Evolutionary conservation across 306 rosid genomes (phyloP).

Genomic region (Cucumis cinereus): DNA sequence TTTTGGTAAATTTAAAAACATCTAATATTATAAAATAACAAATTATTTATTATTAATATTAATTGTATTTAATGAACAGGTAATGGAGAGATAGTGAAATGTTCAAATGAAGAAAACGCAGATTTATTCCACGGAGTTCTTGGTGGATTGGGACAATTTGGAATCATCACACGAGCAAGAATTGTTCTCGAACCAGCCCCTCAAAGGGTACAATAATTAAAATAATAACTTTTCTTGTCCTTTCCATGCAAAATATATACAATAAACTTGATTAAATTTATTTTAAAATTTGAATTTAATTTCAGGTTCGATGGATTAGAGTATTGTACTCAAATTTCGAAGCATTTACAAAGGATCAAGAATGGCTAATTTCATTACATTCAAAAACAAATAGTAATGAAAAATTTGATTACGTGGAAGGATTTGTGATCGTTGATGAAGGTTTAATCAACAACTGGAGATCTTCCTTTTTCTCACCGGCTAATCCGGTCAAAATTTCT

Average conservation of each 20-base stretch:
- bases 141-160: constrained; percentile 98
- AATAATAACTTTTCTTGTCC: neutral
- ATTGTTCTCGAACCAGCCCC: constrained; percentile 88
- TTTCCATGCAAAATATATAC: neutral
- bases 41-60: no score
- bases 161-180: constrained; percentile 86
- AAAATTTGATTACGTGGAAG: constrained; percentile 86
- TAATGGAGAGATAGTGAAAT: constrained; percentile 73
- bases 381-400: constrained; percentile 25
- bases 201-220: constrained; percentile 26
- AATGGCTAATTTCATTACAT: constrained; percentile 72
- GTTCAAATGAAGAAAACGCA: constrained; percentile 62
- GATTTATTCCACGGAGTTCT: constrained; percentile 81
- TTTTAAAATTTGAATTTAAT: no score
- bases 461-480: constrained; percentile 77
- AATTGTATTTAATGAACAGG: constrained; percentile 25
- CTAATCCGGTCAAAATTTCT: constrained; percentile 64
- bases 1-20: no score
- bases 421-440: constrained; percentile 88
- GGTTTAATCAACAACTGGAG: constrained; percentile 92
- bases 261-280: no score
- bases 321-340: constrained; percentile 70
- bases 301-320: constrained; percentile 87
- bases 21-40: no score
- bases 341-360: constrained; percentile 62